Conservation (phyloP, 345 rosid genomes). For the Geranium rotundifolium region DNA sequence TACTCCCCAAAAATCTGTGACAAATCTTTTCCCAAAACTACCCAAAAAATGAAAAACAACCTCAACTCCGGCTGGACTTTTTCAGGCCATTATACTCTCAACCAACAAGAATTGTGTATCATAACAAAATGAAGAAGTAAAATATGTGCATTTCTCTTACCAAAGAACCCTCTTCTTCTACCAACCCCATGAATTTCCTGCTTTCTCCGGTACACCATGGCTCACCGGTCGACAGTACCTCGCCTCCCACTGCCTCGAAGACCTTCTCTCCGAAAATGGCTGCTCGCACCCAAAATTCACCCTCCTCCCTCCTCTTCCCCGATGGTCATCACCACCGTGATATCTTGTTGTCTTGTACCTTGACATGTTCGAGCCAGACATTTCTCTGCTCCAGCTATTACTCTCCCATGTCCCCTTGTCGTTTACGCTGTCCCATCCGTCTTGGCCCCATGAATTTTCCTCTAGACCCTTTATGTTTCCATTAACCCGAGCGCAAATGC, state of each 20-base stretch:
- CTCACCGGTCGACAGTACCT: constrained; percentile 4
- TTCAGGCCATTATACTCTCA: too few relatives aligned
- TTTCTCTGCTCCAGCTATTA: neutral
- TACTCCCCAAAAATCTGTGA: too few relatives aligned
- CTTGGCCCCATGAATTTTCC: neutral
- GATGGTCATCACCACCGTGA: neutral
- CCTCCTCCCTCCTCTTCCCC: neutral
- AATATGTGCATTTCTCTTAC: too few relatives aligned
- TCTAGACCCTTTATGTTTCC: too few relatives aligned
- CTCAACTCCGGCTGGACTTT: too few relatives aligned
- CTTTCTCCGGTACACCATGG: neutral
- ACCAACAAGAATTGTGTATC: too few relatives aligned
- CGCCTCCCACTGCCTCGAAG: neutral
- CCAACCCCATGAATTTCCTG: neutral
- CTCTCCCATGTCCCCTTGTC: neutral
- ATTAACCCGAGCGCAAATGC: too few relatives aligned
- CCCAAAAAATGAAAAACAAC: too few relatives aligned
- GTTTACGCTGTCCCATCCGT: neutral
- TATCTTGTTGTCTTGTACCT: neutral
- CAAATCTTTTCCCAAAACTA: too few relatives aligned
- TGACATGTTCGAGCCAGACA: neutral
- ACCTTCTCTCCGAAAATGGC: neutral
- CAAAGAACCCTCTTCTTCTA: neutral
- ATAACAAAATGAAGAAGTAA: too few relatives aligned
- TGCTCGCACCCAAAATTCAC: neutral